Evolutionary conservation across 768 basidiomycete genomes (phyloP), one percentile per base, ranked within the genome.

Genomic region (Suillus occidentalis): DNA sequence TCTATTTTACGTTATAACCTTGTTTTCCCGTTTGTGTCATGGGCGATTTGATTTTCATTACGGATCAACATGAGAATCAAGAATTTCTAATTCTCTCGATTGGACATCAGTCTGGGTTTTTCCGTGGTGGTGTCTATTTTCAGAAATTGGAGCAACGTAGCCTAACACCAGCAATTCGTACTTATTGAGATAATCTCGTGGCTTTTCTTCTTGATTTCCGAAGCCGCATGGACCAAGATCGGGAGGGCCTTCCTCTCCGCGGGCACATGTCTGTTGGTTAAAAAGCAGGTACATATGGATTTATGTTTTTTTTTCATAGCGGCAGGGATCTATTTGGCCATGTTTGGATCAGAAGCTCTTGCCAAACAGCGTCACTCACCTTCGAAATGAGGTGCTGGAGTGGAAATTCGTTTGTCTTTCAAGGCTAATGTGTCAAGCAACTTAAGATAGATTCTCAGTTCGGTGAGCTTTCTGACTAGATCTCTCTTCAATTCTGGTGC

Each of bases 261-360:
- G 25, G 49, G 49, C 16, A 18, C 9, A 5, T 4, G 28, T 18
- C 16, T 52, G 50, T 52, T 16, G 13, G 3, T 52, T 8, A 31
- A 31, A 31, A 31, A 31, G 6, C 34, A 36, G 34, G 8, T 36
- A n/a, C n/a, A n/a, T n/a, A n/a, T n/a, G n/a, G n/a, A n/a, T 36
- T 8, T 7, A 18, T 18, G 10, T 37, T 37, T 37, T 37, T 43
- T 45, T 45, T 20, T 20, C 43, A 20, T 45, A 20, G 49, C 47
- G 43, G 49, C 47, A 49, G 49, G 25, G 14, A 8, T 53, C 8
- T 40, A 39, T 58, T 58, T 58, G 57, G 57, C 8, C 25, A 28
- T 28, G 9, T 58, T 58, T 42, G 12, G 40, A 59, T 42, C 18
- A 28, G 58, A 59, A 12, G 57, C 57, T 36, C 57, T 58, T 58